A percentile compares a stretch with the other conserved stretches of the same genome.
Conservation (phyloP, 1,284 basidiomycete genomes). For the Austropuccinia psidii region DNA sequence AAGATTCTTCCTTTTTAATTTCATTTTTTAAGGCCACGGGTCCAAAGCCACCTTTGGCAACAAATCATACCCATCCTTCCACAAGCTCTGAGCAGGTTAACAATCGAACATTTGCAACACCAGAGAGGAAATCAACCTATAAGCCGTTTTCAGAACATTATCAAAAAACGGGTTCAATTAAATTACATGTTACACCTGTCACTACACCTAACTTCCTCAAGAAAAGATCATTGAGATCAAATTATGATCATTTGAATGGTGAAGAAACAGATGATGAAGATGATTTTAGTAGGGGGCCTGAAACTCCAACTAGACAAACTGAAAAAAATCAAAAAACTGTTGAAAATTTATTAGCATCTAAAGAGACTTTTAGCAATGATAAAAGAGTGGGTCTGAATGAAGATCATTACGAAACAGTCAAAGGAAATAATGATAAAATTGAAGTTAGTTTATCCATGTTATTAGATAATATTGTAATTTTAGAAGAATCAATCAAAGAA, state of each 20-base stretch:
- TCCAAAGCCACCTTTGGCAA: constrained; percentile 43
- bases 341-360: constrained; percentile 2
- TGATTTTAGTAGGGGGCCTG: constrained; percentile 5
- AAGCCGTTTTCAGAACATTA: constrained; percentile 25
- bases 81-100: constrained; percentile 55
- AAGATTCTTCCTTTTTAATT: constrained; percentile 30
- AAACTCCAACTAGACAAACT: constrained; percentile 37
- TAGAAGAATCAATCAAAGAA: constrained; percentile 95
- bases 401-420: constrained; percentile 21
- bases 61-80: constrained; percentile 55
- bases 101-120: neutral
- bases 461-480: constrained; percentile 86
- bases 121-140: neutral
- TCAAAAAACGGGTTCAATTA: constrained; percentile 37
- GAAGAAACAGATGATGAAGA: neutral
- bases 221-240: constrained; percentile 1
- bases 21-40: constrained; percentile 15
- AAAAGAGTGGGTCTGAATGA: too few species aligned
- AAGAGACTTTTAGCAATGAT: constrained; percentile 17
- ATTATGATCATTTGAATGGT: neutral
- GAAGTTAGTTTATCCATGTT: constrained; percentile 68
- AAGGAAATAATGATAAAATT: constrained; percentile 44
- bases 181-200: constrained; percentile 48
- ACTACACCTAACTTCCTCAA: constrained; percentile 23
- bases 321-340: constrained; percentile 3